These are phyloP conservation scores for Tricholoma terreum DNA, from an alignment of 768 basidiomycete species.

Conservation along the genomic window DNA sequence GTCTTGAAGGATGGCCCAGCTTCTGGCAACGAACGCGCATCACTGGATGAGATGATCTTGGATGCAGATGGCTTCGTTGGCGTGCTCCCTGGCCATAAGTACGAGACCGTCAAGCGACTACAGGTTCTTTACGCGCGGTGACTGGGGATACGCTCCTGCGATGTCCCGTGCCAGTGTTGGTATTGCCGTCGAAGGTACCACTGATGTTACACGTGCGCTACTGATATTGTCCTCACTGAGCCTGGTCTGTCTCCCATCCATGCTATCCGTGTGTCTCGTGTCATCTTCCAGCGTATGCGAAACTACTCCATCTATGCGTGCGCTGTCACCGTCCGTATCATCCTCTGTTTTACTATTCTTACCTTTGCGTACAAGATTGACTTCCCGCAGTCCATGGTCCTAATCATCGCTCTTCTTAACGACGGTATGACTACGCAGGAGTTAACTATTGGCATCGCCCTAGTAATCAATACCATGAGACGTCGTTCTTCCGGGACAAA, in stretches of 20 bases:
- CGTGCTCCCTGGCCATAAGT: slow-evolving; percentile 99
- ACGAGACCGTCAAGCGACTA: slow-evolving; percentile 98
- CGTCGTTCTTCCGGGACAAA: slow-evolving; percentile 84
- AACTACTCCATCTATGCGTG: slow-evolving; percentile 99
- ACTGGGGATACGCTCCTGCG: slow-evolving; percentile 98
- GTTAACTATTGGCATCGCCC: slow-evolving; percentile 50
- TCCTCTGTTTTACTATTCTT: slow-evolving; percentile 94
- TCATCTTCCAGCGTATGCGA: slow-evolving; percentile 99
- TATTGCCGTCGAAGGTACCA: slow-evolving; percentile 99
- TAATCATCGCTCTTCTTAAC: slow-evolving; percentile 95
- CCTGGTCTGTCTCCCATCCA: slow-evolving; percentile 99
- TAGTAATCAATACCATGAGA: slow-evolving; percentile 84
- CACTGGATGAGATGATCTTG: slow-evolving; percentile 97
- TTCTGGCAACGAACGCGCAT: slow-evolving; percentile 77
- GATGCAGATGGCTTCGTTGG: slow-evolving; percentile 99
- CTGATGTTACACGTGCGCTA: slow-evolving; percentile 97
- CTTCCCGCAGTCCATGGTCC: slow-evolving; percentile 99
- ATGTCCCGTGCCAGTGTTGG: slow-evolving; percentile 98
- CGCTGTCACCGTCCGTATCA: slow-evolving; percentile 97
- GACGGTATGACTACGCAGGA: slow-evolving; percentile 84
- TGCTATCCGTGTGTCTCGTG: slow-evolving; percentile 95
- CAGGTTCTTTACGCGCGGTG: slow-evolving; percentile 95
- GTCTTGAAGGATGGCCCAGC: slow-evolving; percentile 97
- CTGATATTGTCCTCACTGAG: slow-evolving; percentile 96
- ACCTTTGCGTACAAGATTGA: slow-evolving; percentile 96